Conservation (phyloP, 768 basidiomycete species). For the Lactarius quietus region DNA sequence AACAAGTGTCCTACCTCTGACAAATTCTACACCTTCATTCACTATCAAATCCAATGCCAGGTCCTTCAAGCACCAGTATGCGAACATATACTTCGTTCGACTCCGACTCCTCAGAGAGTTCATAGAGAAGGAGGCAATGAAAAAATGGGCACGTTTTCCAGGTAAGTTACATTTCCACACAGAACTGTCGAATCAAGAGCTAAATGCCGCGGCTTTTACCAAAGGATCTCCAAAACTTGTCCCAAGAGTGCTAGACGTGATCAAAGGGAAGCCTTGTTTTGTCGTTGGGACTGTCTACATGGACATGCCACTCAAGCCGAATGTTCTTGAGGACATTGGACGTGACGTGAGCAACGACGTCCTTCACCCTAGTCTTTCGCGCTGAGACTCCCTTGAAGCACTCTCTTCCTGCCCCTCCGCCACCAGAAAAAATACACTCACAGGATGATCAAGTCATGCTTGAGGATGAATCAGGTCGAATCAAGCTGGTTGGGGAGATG, state of each 20-base stretch:
- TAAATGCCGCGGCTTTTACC: background rate
- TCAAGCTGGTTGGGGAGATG: slow-evolving; percentile 76
- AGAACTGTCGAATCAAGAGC: background rate
- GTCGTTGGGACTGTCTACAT: slow-evolving; percentile 95
- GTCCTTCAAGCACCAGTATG: slow-evolving; percentile 65
- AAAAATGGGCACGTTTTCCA: slow-evolving; percentile 47
- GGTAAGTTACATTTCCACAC: slow-evolving; percentile 32
- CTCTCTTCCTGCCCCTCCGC: slow-evolving; percentile 83
- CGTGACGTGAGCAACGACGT: slow-evolving; percentile 67
- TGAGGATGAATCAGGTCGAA: slow-evolving; percentile 94
- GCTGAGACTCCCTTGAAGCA: slow-evolving; percentile 42
- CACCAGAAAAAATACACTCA: slow-evolving; percentile 69
- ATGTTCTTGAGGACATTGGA: slow-evolving; percentile 93
- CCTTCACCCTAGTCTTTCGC: slow-evolving; percentile 4
- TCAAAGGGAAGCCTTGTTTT: slow-evolving; percentile 82
- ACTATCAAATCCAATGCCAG: slow-evolving; percentile 41
- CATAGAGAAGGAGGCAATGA: slow-evolving; percentile 47
- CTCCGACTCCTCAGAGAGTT: slow-evolving; percentile 46
- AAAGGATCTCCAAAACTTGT: slow-evolving; percentile 67
- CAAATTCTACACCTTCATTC: slow-evolving; percentile 36
- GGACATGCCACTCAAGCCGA: slow-evolving; percentile 99
- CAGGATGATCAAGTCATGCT: slow-evolving; percentile 78
- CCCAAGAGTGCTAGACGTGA: slow-evolving; percentile 82
- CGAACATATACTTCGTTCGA: slow-evolving; percentile 67
- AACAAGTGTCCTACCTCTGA: slow-evolving; percentile 14